Evolutionary conservation across 2,329 filamentous ascomycete genomes (phyloP), one percentile per base, ranked within the genome.

Genomic region (Exophiala sideris): DNA sequence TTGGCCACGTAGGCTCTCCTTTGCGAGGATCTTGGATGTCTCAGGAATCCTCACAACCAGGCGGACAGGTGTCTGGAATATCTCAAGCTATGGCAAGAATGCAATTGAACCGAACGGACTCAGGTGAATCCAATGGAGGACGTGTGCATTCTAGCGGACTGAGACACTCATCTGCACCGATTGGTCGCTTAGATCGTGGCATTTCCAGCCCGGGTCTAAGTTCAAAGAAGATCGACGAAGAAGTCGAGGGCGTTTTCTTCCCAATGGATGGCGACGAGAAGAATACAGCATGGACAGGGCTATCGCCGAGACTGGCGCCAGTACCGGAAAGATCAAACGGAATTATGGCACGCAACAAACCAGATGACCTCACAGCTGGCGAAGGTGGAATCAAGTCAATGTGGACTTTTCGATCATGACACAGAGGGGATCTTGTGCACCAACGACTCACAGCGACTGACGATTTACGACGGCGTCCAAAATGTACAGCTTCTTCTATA

Each of bases 1-100:
- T 83, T 50, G 80, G 81, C 41, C 82, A 84, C 64, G 78, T 87
- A 41, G 84, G 84, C 35, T 87, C 84, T 2, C 84, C 84, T 8
- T 76, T 87, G 0, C 82, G 84, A 47, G 84, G 85, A 65, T 82
- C 81, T 2, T 78, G 76, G 61, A 63, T 64, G 56, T 57, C 56
- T 12, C 56, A 50, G 40, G 60, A 57, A 39, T 45, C 54, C 11
- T 52, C 56, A 9, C 46, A 39, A 7, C 53, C 59, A 33, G 50
- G 48, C 36, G 48, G 51, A 10, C 60, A 60, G 35, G 46, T 61
- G n/a, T 64, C 62, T 16, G 62, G 62, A 6, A 64, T 64, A 33
- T 62, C 62, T 18, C 62, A 64, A 49, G 62, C 62, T n/a, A 62
- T 65, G 58, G 56, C 52, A 42, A 52, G 58, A 34, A 61, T 64